Percentiles rank a stretch among this genome's conserved stretches.
phyloP scores from a whole-genome alignment of 495 filamentous ascomycete genomes.

The Penicillium crystallinum region DNA sequence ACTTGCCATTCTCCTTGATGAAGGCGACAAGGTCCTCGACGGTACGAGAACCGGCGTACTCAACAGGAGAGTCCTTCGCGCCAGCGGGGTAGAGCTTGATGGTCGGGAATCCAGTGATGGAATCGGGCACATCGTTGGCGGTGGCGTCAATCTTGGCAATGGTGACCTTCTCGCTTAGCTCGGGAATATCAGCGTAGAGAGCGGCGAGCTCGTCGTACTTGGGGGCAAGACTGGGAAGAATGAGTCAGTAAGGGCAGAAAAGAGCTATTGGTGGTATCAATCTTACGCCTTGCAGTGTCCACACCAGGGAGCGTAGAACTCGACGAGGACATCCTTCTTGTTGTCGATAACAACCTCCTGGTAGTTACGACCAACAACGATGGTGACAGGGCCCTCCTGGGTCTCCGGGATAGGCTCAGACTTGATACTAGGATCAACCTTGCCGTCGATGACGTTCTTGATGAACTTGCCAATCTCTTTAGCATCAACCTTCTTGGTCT shows the following conservation, averaged over 20 bases:
- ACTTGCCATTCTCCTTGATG: conserved; percentile 89
- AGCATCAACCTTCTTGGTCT: conserved; percentile 71
- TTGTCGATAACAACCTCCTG: conserved; percentile 88
- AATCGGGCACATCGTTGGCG: conserved; percentile 91
- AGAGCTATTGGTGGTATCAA: background rate
- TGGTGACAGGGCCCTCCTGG: conserved; percentile 82
- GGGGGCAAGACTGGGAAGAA: conserved; percentile 49
- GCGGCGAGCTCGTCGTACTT: conserved; percentile 79
- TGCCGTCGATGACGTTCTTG: conserved; percentile 79
- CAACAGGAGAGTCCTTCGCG: conserved; percentile 75
- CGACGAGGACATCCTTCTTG: conserved; percentile 92
- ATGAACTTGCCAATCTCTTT: conserved; percentile 80
- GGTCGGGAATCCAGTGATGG: conserved; percentile 97
- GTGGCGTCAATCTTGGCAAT: conserved; percentile 99
- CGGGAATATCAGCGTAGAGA: conserved; percentile 66
- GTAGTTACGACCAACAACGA: conserved; percentile 93
- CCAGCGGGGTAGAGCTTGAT: conserved; percentile 98
- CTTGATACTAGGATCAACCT: conserved; percentile 93
- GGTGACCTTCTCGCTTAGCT: conserved; percentile 74
- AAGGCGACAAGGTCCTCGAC: conserved; percentile 93
- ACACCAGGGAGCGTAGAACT: conserved; percentile 99
- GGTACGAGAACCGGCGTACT: conserved; percentile 83
- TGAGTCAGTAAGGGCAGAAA: background rate
- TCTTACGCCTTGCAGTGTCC: conserved; percentile 93
- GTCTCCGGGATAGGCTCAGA: conserved; percentile 95